Percentiles rank a stretch among this genome's conserved stretches.
These are phyloP conservation scores for Saturnispora sanitii DNA, from an alignment of 805 yeast species.

Conservation along the genomic window DNA sequence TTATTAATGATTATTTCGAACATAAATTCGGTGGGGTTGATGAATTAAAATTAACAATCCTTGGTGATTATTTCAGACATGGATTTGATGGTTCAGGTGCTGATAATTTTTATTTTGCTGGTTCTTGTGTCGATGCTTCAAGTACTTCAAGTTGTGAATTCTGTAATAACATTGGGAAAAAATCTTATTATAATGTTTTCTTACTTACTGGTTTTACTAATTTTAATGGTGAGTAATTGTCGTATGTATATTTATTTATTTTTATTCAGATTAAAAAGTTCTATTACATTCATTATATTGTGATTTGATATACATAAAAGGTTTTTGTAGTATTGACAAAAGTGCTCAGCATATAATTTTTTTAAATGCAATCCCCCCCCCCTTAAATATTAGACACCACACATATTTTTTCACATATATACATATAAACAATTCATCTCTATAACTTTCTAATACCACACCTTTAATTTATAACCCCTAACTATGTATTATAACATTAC, in stretches of 20 bases:
- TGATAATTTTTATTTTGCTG: conserved; percentile 74
- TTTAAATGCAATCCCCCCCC: no score
- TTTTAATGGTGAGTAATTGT: conserved; percentile 75
- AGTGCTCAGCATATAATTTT: no score
- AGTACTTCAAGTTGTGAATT: conserved; percentile 78
- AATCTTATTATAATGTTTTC: conserved; percentile 52
- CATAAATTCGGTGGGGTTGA: conserved; percentile 48
- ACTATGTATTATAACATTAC: no score
- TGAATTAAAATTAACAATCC: conserved; percentile 38
- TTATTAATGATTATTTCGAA: conserved; percentile 40
- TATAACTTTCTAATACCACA: no score
- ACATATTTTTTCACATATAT: no score
- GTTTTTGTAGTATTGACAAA: no score
- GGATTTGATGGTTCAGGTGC: conserved; percentile 78
- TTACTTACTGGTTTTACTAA: conserved; percentile 63
- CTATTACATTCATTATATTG: no score
- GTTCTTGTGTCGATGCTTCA: conserved; percentile 77
- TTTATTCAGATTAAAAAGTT: background rate
- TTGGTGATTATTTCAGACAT: conserved; percentile 44
- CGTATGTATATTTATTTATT: no score
- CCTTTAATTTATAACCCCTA: no score
- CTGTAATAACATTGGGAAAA: conserved; percentile 60
- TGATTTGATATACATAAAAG: no score
- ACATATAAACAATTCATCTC: no score
- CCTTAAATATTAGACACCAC: no score